Base-by-base conservation (phyloP, 768 basidiomycete genomes). In the Steccherinum ochraceum region DNA sequence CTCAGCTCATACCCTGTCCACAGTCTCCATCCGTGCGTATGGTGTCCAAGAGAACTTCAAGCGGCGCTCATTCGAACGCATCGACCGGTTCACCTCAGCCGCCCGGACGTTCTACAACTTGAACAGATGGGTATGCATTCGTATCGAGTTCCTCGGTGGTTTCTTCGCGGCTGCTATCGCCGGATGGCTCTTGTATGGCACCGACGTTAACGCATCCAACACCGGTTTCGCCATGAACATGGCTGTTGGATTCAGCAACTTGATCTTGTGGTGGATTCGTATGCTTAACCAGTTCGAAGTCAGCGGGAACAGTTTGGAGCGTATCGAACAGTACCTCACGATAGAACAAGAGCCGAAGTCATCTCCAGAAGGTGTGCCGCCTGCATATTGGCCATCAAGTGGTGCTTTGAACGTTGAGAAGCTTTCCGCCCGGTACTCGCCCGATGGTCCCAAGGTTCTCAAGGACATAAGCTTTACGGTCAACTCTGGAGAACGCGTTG, bases 361-460 rank as follows among this genome's bases (percentile, higher is more conserved):
- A 1, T 67, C 68, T 0, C 52, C 61, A 24, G 53, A 64, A 3
- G 73, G 74, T 2, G 61, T 72, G 12, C 82, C 81, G 2, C 80
- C 82, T 4, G 82, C 82, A 0, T 76, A 79, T 49, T 84, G 81
- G 82, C 82, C 82, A 2, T 69, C 80, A 0, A 76, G 76, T 24
- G 82, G 82, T 1, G 63, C 69, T 7, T 64, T 83, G 16, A 58
- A 62, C 4, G 74, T 80, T 1, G 75, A 83, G 55, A 71, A 75
- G 27, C 64, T 83, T 1, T 74, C 70, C 5, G 80, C 82, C 0
- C 66, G 70, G 30, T 79, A 78, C 54, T 74, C 71, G 19, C 44
- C 48, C 62, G 79, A 79, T 52, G 79, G 80, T 1, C 79, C 81
- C 1, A 63, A 69, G 16, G 79, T 83, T 0, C 67, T 83, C 3